Evolutionary conservation across 805 yeast species (phyloP).

Genomic region (Yarrowia keelungensis): DNA sequence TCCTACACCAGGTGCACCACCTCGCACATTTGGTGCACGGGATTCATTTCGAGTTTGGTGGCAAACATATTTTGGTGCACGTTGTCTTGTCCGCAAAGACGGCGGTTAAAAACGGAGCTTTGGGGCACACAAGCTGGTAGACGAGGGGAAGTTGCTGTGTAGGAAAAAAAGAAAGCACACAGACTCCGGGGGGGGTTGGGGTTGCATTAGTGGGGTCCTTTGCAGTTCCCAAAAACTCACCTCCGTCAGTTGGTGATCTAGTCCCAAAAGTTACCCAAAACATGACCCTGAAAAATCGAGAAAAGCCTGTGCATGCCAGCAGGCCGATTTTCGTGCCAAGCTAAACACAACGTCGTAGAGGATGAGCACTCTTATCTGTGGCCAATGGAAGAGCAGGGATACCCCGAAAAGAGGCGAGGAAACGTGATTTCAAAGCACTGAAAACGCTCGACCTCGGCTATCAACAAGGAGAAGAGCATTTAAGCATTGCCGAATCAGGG

Average conservation of each 20-base stretch:
- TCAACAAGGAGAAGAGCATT: slow-evolving; percentile 4
- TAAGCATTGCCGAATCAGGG: slow-evolving; percentile 24
- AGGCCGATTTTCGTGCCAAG: slow-evolving; percentile 10
- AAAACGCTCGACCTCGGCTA: slow-evolving; percentile 16
- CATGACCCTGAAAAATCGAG: background rate
- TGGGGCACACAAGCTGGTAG: background rate
- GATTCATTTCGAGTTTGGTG: slow-evolving; percentile 20
- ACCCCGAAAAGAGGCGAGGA: slow-evolving; percentile 4
- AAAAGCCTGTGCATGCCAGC: background rate
- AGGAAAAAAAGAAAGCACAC: background rate
- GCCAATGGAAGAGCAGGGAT: background rate
- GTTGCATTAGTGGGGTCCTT: slow-evolving; percentile 12
- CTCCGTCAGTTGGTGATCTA: slow-evolving; percentile 1
- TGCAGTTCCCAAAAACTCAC: slow-evolving; percentile 13
- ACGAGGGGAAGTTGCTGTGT: slow-evolving; percentile 11
- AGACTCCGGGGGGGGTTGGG: too few species aligned
- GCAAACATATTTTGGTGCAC: slow-evolving; percentile 20
- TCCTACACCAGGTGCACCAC: background rate
- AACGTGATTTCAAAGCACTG: slow-evolving; percentile 20
- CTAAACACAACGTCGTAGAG: background rate
- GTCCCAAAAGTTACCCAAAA: background rate
- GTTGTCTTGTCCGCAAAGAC: background rate
- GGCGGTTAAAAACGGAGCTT: slow-evolving; percentile 14
- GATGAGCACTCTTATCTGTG: background rate
- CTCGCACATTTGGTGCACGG: slow-evolving; percentile 11